A percentile compares a stretch with the other conserved stretches of the same genome.
These are phyloP conservation scores for Pichiaceae sp. DNA, from an alignment of 1,139 yeast genomes.

Conservation along the genomic window DNA sequence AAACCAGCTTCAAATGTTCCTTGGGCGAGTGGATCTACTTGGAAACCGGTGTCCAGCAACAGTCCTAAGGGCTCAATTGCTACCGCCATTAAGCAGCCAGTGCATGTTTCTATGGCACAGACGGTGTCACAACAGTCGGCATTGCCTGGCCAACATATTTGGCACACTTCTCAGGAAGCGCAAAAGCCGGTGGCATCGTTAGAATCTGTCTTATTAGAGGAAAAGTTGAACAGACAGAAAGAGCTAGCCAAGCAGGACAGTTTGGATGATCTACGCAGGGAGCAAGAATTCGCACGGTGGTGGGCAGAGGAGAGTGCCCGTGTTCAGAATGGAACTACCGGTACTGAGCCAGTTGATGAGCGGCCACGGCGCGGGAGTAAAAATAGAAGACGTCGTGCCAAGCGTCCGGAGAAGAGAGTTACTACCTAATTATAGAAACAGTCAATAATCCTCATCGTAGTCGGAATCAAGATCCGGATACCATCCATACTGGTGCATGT, in stretches of 20 bases:
- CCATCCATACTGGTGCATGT: conserved; percentile 1
- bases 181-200: conserved; percentile 29
- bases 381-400: background rate
- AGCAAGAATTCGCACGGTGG: conserved; percentile 75
- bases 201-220: conserved; percentile 33
- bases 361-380: background rate
- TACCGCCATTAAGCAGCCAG: too few species aligned
- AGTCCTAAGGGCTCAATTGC: too few species aligned
- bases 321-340: conserved; percentile 43
- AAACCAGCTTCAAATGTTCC: conserved; percentile 2
- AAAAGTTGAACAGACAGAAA: conserved; percentile 28
- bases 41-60: background rate
- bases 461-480: conserved; percentile 1
- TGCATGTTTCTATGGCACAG: too few species aligned
- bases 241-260: conserved; percentile 24
- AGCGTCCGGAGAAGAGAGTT: background rate
- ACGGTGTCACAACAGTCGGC: too few species aligned
- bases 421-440: background rate
- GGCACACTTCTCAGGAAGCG: too few species aligned
- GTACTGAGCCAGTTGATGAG: background rate
- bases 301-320: conserved; percentile 65
- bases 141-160: too few species aligned
- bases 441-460: background rate
- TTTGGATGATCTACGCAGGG: conserved; percentile 64
- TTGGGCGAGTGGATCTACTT: conserved; percentile 1